These are phyloP conservation scores for Lepiota brunneoincarnata DNA, from an alignment of 768 basidiomycete genomes.

Conservation along the genomic window DNA sequence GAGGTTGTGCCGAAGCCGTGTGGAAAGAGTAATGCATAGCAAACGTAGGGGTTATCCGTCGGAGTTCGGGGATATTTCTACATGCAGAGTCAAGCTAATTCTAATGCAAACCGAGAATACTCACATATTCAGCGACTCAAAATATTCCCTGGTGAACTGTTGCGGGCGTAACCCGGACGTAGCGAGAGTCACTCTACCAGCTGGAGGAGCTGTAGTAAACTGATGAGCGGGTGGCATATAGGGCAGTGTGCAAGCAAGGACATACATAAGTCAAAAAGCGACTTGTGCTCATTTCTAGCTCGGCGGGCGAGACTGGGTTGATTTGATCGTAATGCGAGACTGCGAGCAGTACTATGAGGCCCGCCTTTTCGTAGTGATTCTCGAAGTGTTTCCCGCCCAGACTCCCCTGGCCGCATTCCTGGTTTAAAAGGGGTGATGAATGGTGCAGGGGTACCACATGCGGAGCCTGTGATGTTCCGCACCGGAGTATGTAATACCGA, in stretches of 20 bases:
- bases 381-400: conserved; percentile 29
- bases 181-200: conserved; percentile 40
- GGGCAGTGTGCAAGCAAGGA: not conserved
- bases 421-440: conserved; percentile 66
- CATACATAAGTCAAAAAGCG: conserved; percentile 48
- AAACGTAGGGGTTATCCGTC: conserved; percentile 50
- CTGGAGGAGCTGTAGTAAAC: conserved; percentile 4
- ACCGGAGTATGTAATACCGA: conserved; percentile 1
- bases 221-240: not conserved
- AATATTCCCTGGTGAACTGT: conserved; percentile 36
- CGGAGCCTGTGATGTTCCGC: not conserved
- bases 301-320: not conserved
- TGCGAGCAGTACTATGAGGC: not conserved
- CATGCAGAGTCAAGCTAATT: conserved; percentile 2
- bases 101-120: conserved; percentile 16
- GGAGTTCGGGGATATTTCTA: conserved; percentile 51
- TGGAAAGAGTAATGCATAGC: conserved; percentile 64
- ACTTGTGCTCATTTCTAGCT: conserved; percentile 15
- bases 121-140: conserved; percentile 53
- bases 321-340: not conserved
- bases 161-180: conserved; percentile 54
- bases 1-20: conserved; percentile 29
- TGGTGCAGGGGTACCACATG: conserved; percentile 27
- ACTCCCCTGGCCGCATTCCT: conserved; percentile 44
- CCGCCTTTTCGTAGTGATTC: conserved; percentile 16